Evolutionary conservation across 441 rosid genomes (phyloP), one percentile per base, ranked within the genome.

Genomic region (Bocquillonia castaneifolia): DNA sequence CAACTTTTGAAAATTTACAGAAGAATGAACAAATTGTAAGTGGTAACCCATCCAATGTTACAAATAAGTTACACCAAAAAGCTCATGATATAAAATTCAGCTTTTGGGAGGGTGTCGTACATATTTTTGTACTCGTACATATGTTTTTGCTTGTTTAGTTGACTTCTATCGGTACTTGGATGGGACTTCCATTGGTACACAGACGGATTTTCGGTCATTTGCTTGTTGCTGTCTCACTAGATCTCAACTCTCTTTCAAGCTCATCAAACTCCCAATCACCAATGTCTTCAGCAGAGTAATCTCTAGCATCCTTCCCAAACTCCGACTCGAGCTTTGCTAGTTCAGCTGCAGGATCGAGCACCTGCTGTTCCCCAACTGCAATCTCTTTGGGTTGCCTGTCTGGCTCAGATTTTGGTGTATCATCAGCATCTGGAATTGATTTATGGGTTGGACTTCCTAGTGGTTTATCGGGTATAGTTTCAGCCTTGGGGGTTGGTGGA

Each of bases 241-340:
- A 78, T 73, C 72, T 85, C 66, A 94, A 68, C 78, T 92, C 99
- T 77, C 83, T 87, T 74, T 94, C 97, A 7, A 92, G 97, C 80
- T 94, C 98, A 59, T 94, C 99, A 34, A 94, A 94, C 77, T 94
- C 99, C 98, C 99, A 94, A 73, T 78, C 98, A 71, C 85, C 88
- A 64, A 94, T 85, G 79, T 94, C 99, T 66, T 85, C 93, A 0
- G 77, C 59, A 0, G 93, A 79, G 82, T 92, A 92, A 78, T 90
- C 94, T 62, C 72, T 86, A 55, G 78, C 80, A 66, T 77, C 90
- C 77, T 92, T 92, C 71, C 97, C 99, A 76, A 94, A 87, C 79
- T 90, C 99, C 1, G 93, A 86, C 77, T 94, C 99, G 51, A 94
- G 84, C 86, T 85, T 86, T 3, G 98, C 97, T 72, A 94, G 77